These are phyloP conservation scores for Yamadazyma oceani DNA, from an alignment of 1,139 yeast genomes.

Conservation along the genomic window DNA sequence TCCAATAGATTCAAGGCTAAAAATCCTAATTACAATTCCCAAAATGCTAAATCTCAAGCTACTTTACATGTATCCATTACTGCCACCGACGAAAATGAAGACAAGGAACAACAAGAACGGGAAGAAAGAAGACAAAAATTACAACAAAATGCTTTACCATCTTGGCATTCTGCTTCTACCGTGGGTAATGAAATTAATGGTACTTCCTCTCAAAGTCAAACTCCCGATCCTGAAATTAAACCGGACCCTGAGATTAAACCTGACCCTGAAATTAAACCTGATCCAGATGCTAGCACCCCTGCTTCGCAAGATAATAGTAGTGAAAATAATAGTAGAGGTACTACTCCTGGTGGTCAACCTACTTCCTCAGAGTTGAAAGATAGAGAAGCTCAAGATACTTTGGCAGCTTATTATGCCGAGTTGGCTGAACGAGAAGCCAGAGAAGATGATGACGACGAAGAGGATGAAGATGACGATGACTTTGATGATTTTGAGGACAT, in stretches of 20 bases:
- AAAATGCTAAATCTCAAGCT: slow-evolving; percentile 53
- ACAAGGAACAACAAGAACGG: slow-evolving; percentile 62
- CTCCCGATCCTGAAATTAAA: slow-evolving; percentile 16
- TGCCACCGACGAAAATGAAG: slow-evolving; percentile 81
- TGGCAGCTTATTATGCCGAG: slow-evolving; percentile 77
- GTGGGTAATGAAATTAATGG: slow-evolving; percentile 52
- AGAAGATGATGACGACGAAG: slow-evolving; percentile 64
- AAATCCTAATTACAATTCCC: slow-evolving; percentile 30
- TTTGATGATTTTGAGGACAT: slow-evolving; percentile 53
- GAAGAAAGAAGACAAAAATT: slow-evolving; percentile 72
- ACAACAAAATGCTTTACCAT: slow-evolving; percentile 91
- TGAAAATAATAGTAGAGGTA: slow-evolving; percentile 10
- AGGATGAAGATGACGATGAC: slow-evolving; percentile 51
- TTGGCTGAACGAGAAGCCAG: slow-evolving; percentile 63
- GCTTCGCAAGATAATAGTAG: slow-evolving; percentile 16
- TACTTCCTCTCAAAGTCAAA: slow-evolving; percentile 9
- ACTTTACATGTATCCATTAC: slow-evolving; percentile 90
- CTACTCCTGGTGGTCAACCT: slow-evolving; percentile 12
- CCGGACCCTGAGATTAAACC: background rate
- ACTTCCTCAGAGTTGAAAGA: slow-evolving; percentile 42
- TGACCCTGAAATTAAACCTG: slow-evolving; percentile 15
- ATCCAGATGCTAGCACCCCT: slow-evolving; percentile 16
- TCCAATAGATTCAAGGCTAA: slow-evolving; percentile 33
- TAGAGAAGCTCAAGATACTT: slow-evolving; percentile 70
- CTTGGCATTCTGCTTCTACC: slow-evolving; percentile 93